Percentiles rank a stretch among this genome's conserved stretches.
These are phyloP conservation scores for Arctium minus DNA, from an alignment of 129 eudicot species.

Conservation along the genomic window DNA sequence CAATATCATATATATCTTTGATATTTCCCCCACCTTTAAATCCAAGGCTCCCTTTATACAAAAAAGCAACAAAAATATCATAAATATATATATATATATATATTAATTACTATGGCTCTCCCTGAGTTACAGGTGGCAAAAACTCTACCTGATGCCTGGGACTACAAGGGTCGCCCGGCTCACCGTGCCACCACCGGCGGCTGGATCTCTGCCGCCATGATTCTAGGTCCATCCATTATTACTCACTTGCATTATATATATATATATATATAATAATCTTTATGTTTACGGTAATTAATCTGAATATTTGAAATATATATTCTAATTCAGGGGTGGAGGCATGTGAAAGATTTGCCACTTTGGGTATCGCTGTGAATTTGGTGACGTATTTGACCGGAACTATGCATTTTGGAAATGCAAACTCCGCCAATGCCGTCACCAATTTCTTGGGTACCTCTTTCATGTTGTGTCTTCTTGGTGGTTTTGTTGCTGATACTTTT, in stretches of 20 bases:
- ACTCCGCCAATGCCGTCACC: slow-evolving; percentile 76
- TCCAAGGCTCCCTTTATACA: slow-evolving; percentile 18
- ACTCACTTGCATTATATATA: not conserved
- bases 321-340: slow-evolving; percentile 54
- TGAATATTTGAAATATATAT: not conserved
- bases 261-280: not conserved
- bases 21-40: slow-evolving; percentile 20
- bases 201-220: slow-evolving; percentile 81
- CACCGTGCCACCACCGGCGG: slow-evolving; percentile 71
- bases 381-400: slow-evolving; percentile 76
- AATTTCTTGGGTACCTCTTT: slow-evolving; percentile 89
- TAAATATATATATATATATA: not conserved
- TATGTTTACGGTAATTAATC: not conserved
- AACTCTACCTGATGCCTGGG: slow-evolving; percentile 79
- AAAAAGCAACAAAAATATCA: slow-evolving; percentile 12
- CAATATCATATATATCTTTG: not conserved
- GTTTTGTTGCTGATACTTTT: slow-evolving; percentile 82
- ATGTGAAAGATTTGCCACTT: slow-evolving; percentile 71
- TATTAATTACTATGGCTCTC: slow-evolving; percentile 32
- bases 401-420: slow-evolving; percentile 92
- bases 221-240: slow-evolving; percentile 49
- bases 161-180: slow-evolving; percentile 71
- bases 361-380: slow-evolving; percentile 80
- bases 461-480: slow-evolving; percentile 83
- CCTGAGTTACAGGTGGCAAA: slow-evolving; percentile 46